phyloP scores from a whole-genome alignment of 2,329 filamentous ascomycete species.

The Aciculosporium take region DNA sequence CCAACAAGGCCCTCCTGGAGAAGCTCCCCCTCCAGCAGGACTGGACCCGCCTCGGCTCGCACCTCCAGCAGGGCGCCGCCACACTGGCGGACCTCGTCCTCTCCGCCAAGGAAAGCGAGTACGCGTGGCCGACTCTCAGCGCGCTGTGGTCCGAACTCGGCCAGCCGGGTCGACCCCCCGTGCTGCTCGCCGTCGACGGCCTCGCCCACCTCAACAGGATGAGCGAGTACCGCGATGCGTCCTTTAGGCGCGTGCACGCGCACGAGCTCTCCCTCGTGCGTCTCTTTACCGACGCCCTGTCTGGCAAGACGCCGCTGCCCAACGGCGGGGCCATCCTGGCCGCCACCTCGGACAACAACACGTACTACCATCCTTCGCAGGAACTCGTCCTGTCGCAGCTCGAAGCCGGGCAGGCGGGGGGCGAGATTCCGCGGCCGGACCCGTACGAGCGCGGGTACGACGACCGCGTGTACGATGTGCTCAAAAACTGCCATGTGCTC shows the following conservation, averaged over 20 bases:
- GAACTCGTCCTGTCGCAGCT: slow-evolving; percentile 50
- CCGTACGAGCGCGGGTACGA: slow-evolving; percentile 45
- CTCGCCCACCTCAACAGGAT: slow-evolving; percentile 68
- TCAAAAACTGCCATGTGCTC: slow-evolving; percentile 36
- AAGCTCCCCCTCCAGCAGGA: slow-evolving; percentile 29
- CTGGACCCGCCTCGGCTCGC: slow-evolving; percentile 25
- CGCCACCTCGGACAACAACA: slow-evolving; percentile 59
- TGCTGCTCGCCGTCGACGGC: slow-evolving; percentile 68
- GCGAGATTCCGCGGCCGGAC: slow-evolving; percentile 28
- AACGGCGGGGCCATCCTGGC: slow-evolving; percentile 73
- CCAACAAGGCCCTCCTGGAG: slow-evolving; percentile 54
- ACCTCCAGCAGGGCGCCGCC: slow-evolving; percentile 37
- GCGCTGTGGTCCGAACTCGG: slow-evolving; percentile 69
- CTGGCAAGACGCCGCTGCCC: slow-evolving; percentile 38
- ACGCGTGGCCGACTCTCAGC: slow-evolving; percentile 67
- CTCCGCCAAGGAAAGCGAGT: slow-evolving; percentile 59
- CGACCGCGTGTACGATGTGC: slow-evolving; percentile 36
- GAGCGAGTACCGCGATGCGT: slow-evolving; percentile 59
- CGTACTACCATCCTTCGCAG: slow-evolving; percentile 47
- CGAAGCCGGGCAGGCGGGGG: slow-evolving; percentile 27
- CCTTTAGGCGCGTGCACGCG: slow-evolving; percentile 64
- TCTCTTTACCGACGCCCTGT: slow-evolving; percentile 60
- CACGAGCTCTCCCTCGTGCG: slow-evolving; percentile 68
- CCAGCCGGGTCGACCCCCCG: slow-evolving; percentile 34
- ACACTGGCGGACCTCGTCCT: slow-evolving; percentile 56